Percentiles rank a stretch among this genome's conserved stretches.
phyloP scores from a whole-genome alignment of 2,329 filamentous ascomycete species.

The Claviceps capensis region DNA sequence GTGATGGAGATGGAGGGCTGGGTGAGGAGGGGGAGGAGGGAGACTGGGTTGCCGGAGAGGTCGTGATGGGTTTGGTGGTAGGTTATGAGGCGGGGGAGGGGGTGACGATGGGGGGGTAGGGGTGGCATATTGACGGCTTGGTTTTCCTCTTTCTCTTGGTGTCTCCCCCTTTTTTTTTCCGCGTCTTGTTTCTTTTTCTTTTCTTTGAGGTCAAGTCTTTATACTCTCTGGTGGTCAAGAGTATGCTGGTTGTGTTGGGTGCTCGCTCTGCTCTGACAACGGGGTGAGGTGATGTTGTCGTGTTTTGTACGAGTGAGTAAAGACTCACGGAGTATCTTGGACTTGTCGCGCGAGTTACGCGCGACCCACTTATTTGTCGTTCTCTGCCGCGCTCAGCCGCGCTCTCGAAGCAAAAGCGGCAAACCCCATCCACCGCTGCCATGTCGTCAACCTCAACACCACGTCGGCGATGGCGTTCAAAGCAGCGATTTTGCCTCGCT shows the following conservation, averaged over 20 bases:
- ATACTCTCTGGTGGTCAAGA: neutral
- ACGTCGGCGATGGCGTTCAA: slow-evolving; percentile 18
- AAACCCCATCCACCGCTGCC: no score
- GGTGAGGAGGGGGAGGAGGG: slow-evolving; percentile 37
- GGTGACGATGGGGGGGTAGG: slow-evolving; percentile 13
- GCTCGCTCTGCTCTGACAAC: no score
- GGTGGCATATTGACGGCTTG: slow-evolving; percentile 16
- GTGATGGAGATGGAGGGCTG: slow-evolving; percentile 42
- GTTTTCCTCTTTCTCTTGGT: neutral
- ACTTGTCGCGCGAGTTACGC: no score
- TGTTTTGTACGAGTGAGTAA: no score
- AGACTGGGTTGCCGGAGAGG: slow-evolving; percentile 29
- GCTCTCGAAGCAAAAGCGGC: no score
- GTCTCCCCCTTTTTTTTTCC: neutral
- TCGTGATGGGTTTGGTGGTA: slow-evolving; percentile 45
- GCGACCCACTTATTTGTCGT: no score
- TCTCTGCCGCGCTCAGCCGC: no score
- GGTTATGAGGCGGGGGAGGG: slow-evolving; percentile 33
- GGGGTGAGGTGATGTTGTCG: no score
- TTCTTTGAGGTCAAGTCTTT: no score
- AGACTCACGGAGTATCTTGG: no score
- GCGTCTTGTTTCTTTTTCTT: neutral
- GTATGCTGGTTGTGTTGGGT: no score
- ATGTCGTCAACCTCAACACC: neutral
- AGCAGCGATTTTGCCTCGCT: slow-evolving; percentile 15